Base-by-base conservation (phyloP, 1,284 basidiomycete species). In the Ceratobasidium sp. region DNA sequence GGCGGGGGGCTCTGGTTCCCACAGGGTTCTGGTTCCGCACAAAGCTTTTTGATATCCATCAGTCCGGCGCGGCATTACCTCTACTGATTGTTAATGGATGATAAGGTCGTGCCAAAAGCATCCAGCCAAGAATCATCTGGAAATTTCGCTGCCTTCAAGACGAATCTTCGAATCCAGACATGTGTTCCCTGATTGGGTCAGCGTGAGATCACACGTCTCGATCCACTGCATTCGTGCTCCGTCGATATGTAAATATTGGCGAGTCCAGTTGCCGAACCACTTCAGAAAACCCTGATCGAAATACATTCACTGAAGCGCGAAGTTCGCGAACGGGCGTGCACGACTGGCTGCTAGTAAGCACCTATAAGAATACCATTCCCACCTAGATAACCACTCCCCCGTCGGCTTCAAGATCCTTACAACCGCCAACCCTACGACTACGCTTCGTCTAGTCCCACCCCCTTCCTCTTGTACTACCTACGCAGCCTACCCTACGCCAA, bases 281-380 rank as follows among this genome's bases (percentile, higher is more conserved):
- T 47, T 54, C 38, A 35, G 47, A 38, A 67, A 67, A 67, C 64
- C 64, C 64, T 67, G 52, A 55, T 67, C 64, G 64, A 55, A 65
- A 50, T 31, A 32, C 38, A 65, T 65, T 65, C 50, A 65, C 62
- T 64, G 49, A 65, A 65, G 47, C 60, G 1, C 56, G 29, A 67
- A 47, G 47, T 40, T 55, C 47, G 49, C 3, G 29, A 17, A 17
- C 25, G 42, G 57, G 57, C 57, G 43, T 60, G 49, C 31, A 38
- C 50, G 43, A 50, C 62, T 42, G 53, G 50, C 62, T 27, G 62
- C 50, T 27, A 32, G 42, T 34, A 40, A 34, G 45, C 29, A n/a
- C 20, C 32, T 31, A 31, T 67, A 67, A 54, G 55, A 43, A 55
- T 22, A 43, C 50, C 55, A 38, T 65, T 50, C 55, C 62, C 64